Percentiles rank a stretch among this genome's conserved stretches.
Evolutionary conservation across 2,329 filamentous ascomycete species (phyloP).

Genomic region (Pseudogymnoascus sp.): DNA sequence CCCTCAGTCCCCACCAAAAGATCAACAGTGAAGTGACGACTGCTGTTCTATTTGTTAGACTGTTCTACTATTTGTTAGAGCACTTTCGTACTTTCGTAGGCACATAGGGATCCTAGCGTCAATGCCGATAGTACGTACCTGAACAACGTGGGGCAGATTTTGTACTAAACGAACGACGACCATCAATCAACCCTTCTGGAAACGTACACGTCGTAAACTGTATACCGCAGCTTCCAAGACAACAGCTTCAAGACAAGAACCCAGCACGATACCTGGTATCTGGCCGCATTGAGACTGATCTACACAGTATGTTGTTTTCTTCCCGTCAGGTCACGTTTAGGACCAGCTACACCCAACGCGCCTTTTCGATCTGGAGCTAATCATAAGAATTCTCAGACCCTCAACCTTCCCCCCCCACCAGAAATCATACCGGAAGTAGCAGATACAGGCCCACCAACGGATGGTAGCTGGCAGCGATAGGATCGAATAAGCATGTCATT

Average conservation of each 20-base stretch:
- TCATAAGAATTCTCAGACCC: conserved; percentile 1
- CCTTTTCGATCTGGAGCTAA: conserved; percentile 7
- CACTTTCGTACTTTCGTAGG: neutral
- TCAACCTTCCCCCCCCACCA: neutral
- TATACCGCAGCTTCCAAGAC: neutral
- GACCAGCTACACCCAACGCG: neutral
- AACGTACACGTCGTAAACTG: conserved; percentile 5
- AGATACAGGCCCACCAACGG: conserved; percentile 1
- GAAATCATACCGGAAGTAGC: neutral
- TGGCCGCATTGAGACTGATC: conserved; percentile 6
- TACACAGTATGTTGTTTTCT: conserved; percentile 2
- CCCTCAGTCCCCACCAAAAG: neutral
- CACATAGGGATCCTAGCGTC: neutral
- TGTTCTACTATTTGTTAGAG: neutral
- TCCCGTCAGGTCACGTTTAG: neutral
- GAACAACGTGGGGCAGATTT: conserved; percentile 7
- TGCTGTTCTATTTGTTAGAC: neutral
- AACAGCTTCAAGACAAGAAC: neutral
- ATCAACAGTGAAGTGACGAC: neutral
- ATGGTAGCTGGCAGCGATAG: conserved; percentile 1
- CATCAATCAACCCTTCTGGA: conserved; percentile 8
- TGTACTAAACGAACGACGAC: conserved; percentile 7
- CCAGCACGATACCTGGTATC: neutral
- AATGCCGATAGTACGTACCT: neutral
- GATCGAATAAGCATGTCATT: conserved; percentile 63